A percentile compares a stretch with the other conserved stretches of the same genome.
These are phyloP conservation scores for Colletotrichum sp. DNA, from an alignment of 2,329 filamentous ascomycete species.

Conservation along the genomic window DNA sequence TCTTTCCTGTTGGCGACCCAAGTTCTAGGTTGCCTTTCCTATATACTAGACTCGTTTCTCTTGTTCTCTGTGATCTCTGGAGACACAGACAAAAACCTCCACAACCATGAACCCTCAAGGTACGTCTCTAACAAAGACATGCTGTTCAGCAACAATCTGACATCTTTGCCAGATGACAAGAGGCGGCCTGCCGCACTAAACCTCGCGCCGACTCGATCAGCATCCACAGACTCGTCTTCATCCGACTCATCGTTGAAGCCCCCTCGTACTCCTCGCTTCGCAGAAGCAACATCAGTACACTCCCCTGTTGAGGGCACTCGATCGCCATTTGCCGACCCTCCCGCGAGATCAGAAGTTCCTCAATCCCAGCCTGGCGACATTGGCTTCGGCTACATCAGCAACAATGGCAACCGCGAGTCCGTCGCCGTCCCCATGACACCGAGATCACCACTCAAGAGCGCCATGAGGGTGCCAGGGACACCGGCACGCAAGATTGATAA, in stretches of 20 bases:
- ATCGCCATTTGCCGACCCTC: constrained; percentile 65
- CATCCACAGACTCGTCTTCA: constrained; percentile 55
- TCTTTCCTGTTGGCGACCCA: background rate
- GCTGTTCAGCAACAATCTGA: constrained; percentile 17
- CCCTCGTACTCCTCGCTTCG: constrained; percentile 79
- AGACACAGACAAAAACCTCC: constrained; percentile 15
- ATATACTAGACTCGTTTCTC: background rate
- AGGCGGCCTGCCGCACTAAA: constrained; percentile 63
- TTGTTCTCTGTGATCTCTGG: constrained; percentile 17
- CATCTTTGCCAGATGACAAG: constrained; percentile 53
- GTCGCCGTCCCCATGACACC: constrained; percentile 71
- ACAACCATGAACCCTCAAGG: constrained; percentile 44
- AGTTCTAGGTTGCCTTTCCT: constrained; percentile 23
- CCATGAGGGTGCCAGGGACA: constrained; percentile 85
- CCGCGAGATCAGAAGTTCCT: constrained; percentile 59
- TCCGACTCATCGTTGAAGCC: constrained; percentile 66
- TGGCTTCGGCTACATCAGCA: constrained; percentile 87
- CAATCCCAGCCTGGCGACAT: constrained; percentile 82
- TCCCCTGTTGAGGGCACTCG: constrained; percentile 70
- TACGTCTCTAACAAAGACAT: constrained; percentile 29
- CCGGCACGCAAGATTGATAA: constrained; percentile 75
- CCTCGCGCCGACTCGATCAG: constrained; percentile 53
- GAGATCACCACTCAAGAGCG: constrained; percentile 85
- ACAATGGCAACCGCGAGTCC: constrained; percentile 49
- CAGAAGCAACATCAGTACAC: constrained; percentile 79